A percentile compares a stretch with the other conserved stretches of the same genome.
Evolutionary conservation across 2,329 filamentous ascomycete genomes (phyloP).

Genomic region (Fusarium beomiforme): DNA sequence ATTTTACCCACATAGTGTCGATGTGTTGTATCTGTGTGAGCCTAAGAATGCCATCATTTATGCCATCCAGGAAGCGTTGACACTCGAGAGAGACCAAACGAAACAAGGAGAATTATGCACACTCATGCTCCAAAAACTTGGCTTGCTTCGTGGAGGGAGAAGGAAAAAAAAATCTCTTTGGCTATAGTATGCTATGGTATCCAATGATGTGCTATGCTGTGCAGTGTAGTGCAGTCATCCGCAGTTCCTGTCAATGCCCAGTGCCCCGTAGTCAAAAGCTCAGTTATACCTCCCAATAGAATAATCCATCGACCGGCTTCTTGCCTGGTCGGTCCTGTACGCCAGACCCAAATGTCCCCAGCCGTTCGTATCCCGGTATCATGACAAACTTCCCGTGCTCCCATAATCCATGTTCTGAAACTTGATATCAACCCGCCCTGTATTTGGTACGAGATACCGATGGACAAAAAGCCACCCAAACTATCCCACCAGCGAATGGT

Average conservation of each 20-base stretch:
- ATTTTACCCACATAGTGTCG: conserved; percentile 17
- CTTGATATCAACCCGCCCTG: conserved; percentile 45
- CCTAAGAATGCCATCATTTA: not conserved
- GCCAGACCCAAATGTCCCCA: conserved; percentile 39
- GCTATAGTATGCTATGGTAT: conserved; percentile 44
- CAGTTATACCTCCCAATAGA: conserved; percentile 37
- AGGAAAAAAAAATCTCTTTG: conserved; percentile 36
- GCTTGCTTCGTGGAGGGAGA: conserved; percentile 38
- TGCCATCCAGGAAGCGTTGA: conserved; percentile 3
- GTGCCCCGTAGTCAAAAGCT: conserved; percentile 34
- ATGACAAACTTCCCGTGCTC: conserved; percentile 45
- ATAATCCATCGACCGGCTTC: conserved; percentile 38
- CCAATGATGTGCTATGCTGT: conserved; percentile 43
- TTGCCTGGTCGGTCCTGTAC: conserved; percentile 42
- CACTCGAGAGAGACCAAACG: not conserved
- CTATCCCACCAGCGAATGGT: conserved; percentile 31
- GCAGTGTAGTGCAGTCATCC: conserved; percentile 44
- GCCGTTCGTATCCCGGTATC: conserved; percentile 47
- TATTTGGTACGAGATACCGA: conserved; percentile 47
- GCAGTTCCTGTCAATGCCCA: conserved; percentile 40
- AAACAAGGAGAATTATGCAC: conserved; percentile 18
- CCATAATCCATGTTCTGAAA: conserved; percentile 50
- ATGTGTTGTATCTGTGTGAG: not conserved
- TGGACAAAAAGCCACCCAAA: conserved; percentile 38
- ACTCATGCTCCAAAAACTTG: conserved; percentile 9